Evolutionary conservation across 2,329 filamentous ascomycete genomes (phyloP), one percentile per base, ranked within the genome.

Genomic region (Dothiorella sarmentorum): DNA sequence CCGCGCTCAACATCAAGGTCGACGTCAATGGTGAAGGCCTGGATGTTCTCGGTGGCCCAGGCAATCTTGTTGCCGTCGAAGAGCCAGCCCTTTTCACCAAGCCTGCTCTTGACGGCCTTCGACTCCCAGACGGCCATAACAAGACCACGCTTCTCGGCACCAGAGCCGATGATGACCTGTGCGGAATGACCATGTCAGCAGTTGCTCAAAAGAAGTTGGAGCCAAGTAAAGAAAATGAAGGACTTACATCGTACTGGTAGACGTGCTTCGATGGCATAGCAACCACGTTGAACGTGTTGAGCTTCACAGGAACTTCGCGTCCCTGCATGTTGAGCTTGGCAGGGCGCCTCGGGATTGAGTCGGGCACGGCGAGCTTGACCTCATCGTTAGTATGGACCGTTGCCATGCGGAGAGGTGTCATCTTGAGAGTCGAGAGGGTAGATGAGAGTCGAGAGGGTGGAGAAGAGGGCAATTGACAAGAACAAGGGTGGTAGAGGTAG

Each of bases 1-100:
- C 78, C 79, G 44, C 81, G 72, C 63, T 89, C 89, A 1, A 75
- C 78, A 65, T 96, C 90, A 1, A 97, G 80, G 64, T 97, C 85
- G 40, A 97, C 81, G 0, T 69, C 71, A 49, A 90, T 66, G 24
- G 68, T 70, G 0, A 70, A 64, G 15, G 63, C 44, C 65, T 69
- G 66, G 67, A 72, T 45, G 20, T 59, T 45, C 15, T n/a, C 15
- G 4, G 15, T 10, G 10, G 38, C 37, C 93, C 94, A 99, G 15
- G 91, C 92, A 45, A 99, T 80, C 71, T 88, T 90, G 67, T 87
- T 86, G 26, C 90, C 90, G 75, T 97, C 91, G 66, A 85, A 91
- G 58, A 97, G 82, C 82, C 87, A 91, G 40, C 78, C 77, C 2
- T 76, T 72, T n/a, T n/a, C n/a, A 2, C 77, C 75, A 1, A 92